phyloP scores from a whole-genome alignment of 768 basidiomycete species.

The Chalciporus chontae region DNA sequence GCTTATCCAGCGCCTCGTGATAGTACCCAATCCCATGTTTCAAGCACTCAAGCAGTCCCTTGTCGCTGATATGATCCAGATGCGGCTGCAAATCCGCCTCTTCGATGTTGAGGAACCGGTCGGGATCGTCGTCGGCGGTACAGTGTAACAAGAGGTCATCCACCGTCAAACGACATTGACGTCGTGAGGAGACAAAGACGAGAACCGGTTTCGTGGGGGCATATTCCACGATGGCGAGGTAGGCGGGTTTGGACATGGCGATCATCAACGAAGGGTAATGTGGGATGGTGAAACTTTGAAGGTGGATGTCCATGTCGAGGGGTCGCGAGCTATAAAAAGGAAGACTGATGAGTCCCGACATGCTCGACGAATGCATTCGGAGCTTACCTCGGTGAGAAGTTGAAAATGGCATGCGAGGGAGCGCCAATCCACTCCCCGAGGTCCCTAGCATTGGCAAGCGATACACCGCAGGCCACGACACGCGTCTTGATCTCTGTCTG shows the following conservation, averaged over 20 bases:
- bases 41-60: conserved; percentile 71
- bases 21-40: conserved; percentile 93
- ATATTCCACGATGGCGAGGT: conserved; percentile 87
- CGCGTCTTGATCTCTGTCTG: conserved; percentile 92
- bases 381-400: conserved; percentile 85
- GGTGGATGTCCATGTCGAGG: conserved; percentile 93
- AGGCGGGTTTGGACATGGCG: conserved; percentile 97
- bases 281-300: conserved; percentile 94
- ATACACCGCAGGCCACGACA: conserved; percentile 92
- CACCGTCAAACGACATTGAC: conserved; percentile 92
- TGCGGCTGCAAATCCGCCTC: conserved; percentile 80
- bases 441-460: conserved; percentile 92
- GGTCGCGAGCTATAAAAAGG: conserved; percentile 73
- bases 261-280: conserved; percentile 99
- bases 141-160: conserved; percentile 90
- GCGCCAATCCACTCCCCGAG: conserved; percentile 98
- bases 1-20: conserved; percentile 88
- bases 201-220: conserved; percentile 85
- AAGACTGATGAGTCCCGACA: conserved; percentile 8
- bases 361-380: not conserved
- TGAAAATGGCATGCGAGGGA: conserved; percentile 92
- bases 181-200: conserved; percentile 87
- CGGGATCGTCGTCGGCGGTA: conserved; percentile 77
- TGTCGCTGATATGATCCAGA: conserved; percentile 78
- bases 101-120: conserved; percentile 89